Evolutionary conservation across 2,329 filamentous ascomycete species (phyloP).

Genomic region (Trichothecium roseum): DNA sequence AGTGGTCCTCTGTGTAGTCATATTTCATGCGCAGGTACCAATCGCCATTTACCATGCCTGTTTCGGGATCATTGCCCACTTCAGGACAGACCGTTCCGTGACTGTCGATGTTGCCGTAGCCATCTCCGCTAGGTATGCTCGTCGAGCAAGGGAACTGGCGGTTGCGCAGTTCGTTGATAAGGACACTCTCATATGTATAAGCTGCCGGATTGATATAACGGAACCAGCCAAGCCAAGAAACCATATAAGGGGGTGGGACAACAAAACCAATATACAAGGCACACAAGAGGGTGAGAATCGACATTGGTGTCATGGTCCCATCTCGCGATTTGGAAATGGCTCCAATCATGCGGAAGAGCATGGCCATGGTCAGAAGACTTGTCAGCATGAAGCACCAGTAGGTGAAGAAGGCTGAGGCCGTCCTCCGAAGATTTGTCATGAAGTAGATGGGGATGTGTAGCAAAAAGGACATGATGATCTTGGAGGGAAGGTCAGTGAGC

Average conservation of each 20-base stretch:
- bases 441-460: slow-evolving; percentile 37
- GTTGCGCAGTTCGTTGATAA: slow-evolving; percentile 62
- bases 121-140: slow-evolving; percentile 5
- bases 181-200: slow-evolving; percentile 63
- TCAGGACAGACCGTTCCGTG: slow-evolving; percentile 12
- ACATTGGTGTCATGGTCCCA: slow-evolving; percentile 42
- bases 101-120: too few species aligned
- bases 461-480: slow-evolving; percentile 22
- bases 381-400: slow-evolving; percentile 33
- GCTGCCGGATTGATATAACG: slow-evolving; percentile 63
- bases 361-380: slow-evolving; percentile 46
- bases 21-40: too few species aligned
- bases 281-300: slow-evolving; percentile 46
- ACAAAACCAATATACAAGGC: slow-evolving; percentile 52
- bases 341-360: slow-evolving; percentile 65
- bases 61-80: too few species aligned
- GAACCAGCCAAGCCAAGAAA: slow-evolving; percentile 67
- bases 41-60: too few species aligned
- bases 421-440: slow-evolving; percentile 32
- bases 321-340: slow-evolving; percentile 57
- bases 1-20: too few species aligned
- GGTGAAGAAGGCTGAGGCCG: slow-evolving; percentile 34
- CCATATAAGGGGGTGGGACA: slow-evolving; percentile 45
- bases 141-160: slow-evolving; percentile 44
- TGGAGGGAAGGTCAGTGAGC: slow-evolving; percentile 29